Conservation (phyloP, 179 eudicot genomes). For the Silene vulgaris region DNA sequence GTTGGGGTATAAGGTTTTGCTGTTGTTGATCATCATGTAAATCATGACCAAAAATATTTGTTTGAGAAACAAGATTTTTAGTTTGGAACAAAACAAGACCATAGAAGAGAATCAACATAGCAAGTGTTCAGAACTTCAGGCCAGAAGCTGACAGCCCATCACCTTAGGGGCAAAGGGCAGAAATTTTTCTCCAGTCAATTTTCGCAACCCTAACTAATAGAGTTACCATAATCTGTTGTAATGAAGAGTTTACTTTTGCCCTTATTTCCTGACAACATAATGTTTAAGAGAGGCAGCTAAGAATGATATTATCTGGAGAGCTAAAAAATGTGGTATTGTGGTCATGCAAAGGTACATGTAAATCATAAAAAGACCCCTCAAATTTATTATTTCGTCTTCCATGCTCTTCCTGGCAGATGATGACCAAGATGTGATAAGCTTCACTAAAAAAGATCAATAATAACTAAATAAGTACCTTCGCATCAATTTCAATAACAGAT, state of each 20-base stretch:
- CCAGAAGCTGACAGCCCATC: neutral
- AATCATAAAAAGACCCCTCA: neutral
- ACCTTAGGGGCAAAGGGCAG: neutral
- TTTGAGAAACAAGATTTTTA: neutral
- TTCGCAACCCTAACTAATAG: neutral
- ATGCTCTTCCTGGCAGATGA: neutral
- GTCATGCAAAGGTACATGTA: neutral
- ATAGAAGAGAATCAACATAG: neutral
- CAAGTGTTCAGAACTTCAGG: neutral
- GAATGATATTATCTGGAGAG: neutral
- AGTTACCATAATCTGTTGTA: neutral
- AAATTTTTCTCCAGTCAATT: neutral
- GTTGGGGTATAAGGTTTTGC: neutral
- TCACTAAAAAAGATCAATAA: slow-evolving; percentile 6
- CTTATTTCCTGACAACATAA: neutral
- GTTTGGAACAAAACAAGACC: neutral
- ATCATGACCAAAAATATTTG: neutral
- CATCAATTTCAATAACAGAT: slow-evolving; percentile 61
- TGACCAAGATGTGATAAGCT: neutral
- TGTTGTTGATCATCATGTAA: neutral
- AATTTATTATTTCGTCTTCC: neutral
- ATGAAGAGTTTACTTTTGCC: slow-evolving; percentile 2
- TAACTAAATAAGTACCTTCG: slow-evolving; percentile 47
- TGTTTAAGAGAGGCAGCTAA: neutral
- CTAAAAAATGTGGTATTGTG: neutral